A percentile compares a stretch with the other conserved stretches of the same genome.
Conservation (phyloP, 495 filamentous ascomycete species). For the Podospora fimiseda region DNA sequence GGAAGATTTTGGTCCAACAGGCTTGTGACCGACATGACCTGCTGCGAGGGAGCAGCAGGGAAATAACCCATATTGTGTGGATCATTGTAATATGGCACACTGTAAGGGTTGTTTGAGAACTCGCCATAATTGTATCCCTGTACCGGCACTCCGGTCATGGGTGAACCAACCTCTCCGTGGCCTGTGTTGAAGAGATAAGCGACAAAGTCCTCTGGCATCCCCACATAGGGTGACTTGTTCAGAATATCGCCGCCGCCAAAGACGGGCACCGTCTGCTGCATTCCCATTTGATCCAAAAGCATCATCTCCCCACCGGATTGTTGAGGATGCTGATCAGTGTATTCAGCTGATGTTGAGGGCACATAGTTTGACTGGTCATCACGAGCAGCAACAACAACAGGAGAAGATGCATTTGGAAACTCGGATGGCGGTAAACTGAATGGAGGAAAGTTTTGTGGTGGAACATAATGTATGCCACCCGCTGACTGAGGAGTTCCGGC, state of each 20-base stretch:
- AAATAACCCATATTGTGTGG: conserved; percentile 47
- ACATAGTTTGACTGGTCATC: conserved; percentile 31
- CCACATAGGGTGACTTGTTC: conserved; percentile 75
- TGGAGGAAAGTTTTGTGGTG: conserved; percentile 46
- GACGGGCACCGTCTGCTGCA: conserved; percentile 67
- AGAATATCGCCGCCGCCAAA: conserved; percentile 72
- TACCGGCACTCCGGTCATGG: conserved; percentile 40
- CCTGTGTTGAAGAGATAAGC: conserved; percentile 82
- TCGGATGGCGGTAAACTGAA: conserved; percentile 53
- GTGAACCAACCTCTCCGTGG: conserved; percentile 32
- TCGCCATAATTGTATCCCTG: conserved; percentile 48
- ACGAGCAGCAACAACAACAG: conserved; percentile 21
- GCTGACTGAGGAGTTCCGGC: conserved; percentile 39
- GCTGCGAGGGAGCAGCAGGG: conserved; percentile 54
- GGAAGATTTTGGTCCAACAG: conserved; percentile 77
- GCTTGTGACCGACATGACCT: conserved; percentile 83
- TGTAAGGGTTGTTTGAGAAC: conserved; percentile 44
- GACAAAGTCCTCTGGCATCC: conserved; percentile 87
- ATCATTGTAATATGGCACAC: conserved; percentile 43
- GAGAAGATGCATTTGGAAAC: conserved; percentile 30
- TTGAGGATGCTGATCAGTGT: conserved; percentile 40
- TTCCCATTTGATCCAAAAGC: conserved; percentile 59
- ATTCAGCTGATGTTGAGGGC: conserved; percentile 37
- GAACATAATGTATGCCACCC: conserved; percentile 36
- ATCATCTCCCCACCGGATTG: conserved; percentile 46